Conservation (phyloP, 176 grass and related monocot genomes). For the Eleusine coracana region DNA sequence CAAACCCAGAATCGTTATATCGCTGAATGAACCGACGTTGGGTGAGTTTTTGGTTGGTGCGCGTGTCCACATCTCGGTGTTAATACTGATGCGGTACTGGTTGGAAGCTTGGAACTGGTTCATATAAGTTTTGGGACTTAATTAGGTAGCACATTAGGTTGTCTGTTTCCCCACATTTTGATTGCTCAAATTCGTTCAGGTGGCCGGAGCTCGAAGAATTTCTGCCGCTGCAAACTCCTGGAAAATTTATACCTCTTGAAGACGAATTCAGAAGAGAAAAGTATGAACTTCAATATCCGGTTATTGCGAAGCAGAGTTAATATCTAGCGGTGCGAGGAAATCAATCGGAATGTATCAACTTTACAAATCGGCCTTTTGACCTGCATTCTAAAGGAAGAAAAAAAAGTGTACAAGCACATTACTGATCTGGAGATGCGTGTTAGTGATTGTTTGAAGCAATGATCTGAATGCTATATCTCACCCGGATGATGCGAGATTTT, state of each 20-base stretch:
- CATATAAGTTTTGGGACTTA: neutral
- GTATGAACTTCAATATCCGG: too few relatives aligned
- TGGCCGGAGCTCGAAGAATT: neutral
- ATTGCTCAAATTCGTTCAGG: neutral
- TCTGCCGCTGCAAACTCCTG: neutral
- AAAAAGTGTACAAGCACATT: neutral
- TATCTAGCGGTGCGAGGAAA: too few relatives aligned
- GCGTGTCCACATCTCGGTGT: neutral
- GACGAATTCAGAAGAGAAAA: too few relatives aligned
- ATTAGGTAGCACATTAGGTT: neutral
- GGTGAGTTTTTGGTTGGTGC: constrained; percentile 28
- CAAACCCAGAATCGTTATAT: constrained; percentile 38
- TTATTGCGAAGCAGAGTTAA: too few relatives aligned
- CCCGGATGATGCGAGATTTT: constrained; percentile 28
- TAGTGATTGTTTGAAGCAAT: constrained; percentile 4
- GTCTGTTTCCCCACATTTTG: neutral
- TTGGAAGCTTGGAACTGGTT: too few relatives aligned
- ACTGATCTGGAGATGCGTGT: neutral
- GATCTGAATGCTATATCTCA: constrained; percentile 17
- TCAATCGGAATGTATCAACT: too few relatives aligned
- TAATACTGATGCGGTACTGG: constrained; percentile 25
- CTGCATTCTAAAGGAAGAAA: too few relatives aligned
- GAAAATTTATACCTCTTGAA: too few relatives aligned
- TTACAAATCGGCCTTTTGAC: too few relatives aligned
- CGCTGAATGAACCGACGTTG: neutral